Evolutionary conservation across 345 rosid species (phyloP).

Genomic region (Populus davidiana): DNA sequence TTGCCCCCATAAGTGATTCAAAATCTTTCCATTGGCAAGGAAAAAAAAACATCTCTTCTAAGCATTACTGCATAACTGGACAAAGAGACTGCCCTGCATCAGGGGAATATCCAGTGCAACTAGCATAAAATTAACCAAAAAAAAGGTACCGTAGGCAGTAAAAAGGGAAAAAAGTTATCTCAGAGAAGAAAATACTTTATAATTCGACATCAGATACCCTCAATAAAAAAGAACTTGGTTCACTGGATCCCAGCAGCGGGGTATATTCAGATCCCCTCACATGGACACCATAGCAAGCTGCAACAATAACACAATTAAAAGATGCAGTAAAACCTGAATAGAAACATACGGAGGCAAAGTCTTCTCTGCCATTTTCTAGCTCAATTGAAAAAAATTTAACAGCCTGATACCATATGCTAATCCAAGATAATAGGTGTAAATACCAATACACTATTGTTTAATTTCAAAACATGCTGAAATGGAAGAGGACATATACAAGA

Average conservation of each 20-base stretch:
- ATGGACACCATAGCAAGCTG: slow-evolving; percentile 86
- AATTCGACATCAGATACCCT: slow-evolving; percentile 53
- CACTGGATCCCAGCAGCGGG: slow-evolving; percentile 58
- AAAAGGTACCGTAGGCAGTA: background rate
- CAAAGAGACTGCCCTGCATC: background rate
- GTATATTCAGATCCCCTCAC: slow-evolving; percentile 84
- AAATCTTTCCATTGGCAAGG: background rate
- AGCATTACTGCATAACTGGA: background rate
- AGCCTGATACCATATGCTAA: too few relatives aligned
- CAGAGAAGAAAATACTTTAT: slow-evolving; percentile 28
- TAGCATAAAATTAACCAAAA: background rate
- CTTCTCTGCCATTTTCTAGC: too few relatives aligned
- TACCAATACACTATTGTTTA: too few relatives aligned
- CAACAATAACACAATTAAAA: slow-evolving; percentile 18
- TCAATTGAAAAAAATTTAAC: too few relatives aligned
- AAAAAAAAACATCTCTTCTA: background rate
- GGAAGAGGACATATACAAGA: too few relatives aligned
- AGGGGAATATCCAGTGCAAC: background rate
- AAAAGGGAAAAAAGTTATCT: background rate
- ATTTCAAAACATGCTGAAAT: too few relatives aligned
- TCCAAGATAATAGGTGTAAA: too few relatives aligned
- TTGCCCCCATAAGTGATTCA: background rate
- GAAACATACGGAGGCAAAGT: background rate
- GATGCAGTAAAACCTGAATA: slow-evolving; percentile 3
- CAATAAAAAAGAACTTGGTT: slow-evolving; percentile 44